phyloP scores from a whole-genome alignment of 352 stramenopile species.

The Globisporangium carolinianum region DNA sequence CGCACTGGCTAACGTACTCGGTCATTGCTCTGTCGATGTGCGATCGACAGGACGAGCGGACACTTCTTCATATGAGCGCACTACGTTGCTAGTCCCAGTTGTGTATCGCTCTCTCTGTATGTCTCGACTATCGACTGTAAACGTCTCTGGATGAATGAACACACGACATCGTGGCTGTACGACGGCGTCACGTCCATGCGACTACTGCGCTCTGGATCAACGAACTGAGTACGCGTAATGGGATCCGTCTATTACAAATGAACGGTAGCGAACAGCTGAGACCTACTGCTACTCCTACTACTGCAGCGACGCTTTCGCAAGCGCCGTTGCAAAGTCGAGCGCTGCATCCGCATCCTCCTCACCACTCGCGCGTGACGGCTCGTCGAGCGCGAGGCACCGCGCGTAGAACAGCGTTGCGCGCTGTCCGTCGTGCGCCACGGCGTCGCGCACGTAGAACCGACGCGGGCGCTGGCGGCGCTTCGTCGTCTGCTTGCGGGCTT shows the following conservation, averaged over 20 bases:
- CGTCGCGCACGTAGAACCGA: constrained; percentile 73
- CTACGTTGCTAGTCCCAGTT: too few relatives aligned
- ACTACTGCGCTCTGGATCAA: too few relatives aligned
- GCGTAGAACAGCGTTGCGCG: constrained; percentile 28
- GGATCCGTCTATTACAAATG: too few relatives aligned
- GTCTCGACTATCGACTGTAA: too few relatives aligned
- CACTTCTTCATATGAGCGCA: too few relatives aligned
- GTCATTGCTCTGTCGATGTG: background rate
- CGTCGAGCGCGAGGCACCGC: constrained; percentile 26
- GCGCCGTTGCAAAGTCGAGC: constrained; percentile 14
- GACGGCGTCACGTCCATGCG: too few relatives aligned
- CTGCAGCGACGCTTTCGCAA: background rate
- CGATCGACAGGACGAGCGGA: too few relatives aligned
- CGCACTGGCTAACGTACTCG: background rate
- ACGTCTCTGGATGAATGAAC: too few relatives aligned
- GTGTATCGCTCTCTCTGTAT: too few relatives aligned
- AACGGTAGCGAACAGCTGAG: background rate
- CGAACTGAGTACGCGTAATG: too few relatives aligned
- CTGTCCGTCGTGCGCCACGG: constrained; percentile 21
- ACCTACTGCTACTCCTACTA: constrained; percentile 1
- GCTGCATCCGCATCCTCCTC: background rate
- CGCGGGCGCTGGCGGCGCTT: constrained; percentile 43
- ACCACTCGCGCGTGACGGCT: background rate
- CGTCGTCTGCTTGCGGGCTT: constrained; percentile 23
- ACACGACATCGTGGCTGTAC: too few relatives aligned